phyloP scores from a whole-genome alignment of 2,329 filamentous ascomycete genomes.

The Fusarium sp. region DNA sequence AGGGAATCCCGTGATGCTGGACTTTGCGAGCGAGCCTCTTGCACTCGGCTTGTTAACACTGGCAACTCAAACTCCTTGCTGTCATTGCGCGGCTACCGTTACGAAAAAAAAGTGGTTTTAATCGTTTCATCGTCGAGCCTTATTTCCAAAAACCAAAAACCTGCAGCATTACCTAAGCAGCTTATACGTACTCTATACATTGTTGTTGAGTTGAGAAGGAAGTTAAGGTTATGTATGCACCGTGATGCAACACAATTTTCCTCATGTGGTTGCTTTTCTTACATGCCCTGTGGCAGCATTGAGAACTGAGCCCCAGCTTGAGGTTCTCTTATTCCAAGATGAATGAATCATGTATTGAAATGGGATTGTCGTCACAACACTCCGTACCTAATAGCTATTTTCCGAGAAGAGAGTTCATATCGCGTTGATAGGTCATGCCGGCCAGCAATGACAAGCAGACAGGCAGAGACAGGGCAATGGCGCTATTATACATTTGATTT shows the following conservation, averaged over 20 bases:
- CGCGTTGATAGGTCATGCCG: conserved; percentile 8
- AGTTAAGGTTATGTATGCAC: background rate
- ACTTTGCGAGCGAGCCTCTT: background rate
- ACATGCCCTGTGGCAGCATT: too few species aligned
- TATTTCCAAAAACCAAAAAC: background rate
- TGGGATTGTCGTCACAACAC: background rate
- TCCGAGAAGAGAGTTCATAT: conserved; percentile 3
- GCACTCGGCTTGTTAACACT: too few species aligned
- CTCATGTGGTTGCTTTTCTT: background rate
- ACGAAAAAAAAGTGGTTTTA: background rate
- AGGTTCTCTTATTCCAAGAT: background rate
- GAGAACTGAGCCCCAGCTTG: background rate
- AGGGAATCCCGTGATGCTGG: conserved; percentile 24
- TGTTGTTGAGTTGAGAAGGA: background rate
- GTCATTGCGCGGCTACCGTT: background rate
- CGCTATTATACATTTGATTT: conserved; percentile 34
- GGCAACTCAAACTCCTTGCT: background rate
- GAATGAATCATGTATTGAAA: background rate
- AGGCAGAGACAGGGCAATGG: conserved; percentile 32
- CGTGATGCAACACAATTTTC: background rate
- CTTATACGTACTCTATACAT: background rate
- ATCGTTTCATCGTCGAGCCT: background rate
- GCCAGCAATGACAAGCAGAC: background rate
- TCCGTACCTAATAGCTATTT: too few species aligned
- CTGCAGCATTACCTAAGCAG: background rate